Conservation (phyloP, 179 eudicot species). For the Vitellaria paradoxa region DNA sequence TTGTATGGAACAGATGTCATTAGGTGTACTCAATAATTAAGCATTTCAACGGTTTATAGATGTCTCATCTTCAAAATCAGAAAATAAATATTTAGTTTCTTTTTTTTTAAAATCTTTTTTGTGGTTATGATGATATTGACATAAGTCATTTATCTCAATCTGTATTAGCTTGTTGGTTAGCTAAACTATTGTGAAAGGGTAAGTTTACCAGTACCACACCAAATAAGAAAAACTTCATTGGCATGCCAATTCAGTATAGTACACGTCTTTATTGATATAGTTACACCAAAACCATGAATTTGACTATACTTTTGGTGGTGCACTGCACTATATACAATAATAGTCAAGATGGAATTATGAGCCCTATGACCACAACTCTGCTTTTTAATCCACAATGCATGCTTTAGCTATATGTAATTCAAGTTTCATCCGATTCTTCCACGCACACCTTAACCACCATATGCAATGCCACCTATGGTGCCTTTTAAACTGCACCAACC, state of each 20-base stretch:
- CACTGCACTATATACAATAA: neutral
- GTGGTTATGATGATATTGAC: too few species aligned
- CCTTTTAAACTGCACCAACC: neutral
- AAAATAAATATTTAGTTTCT: too few species aligned
- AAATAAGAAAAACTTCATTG: neutral
- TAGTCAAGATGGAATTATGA: neutral
- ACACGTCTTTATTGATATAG: neutral
- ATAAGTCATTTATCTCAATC: too few species aligned
- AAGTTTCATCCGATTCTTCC: neutral
- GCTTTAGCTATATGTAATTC: neutral
- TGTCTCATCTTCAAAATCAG: neutral
- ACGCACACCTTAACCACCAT: neutral
- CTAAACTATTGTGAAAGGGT: too few species aligned
- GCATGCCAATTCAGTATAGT: neutral
- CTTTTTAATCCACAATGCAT: neutral
- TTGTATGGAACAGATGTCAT: neutral
- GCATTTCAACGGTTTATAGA: neutral
- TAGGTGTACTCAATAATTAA: neutral
- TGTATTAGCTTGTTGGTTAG: too few species aligned
- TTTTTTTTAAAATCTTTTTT: too few species aligned
- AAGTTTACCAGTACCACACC: too few species aligned
- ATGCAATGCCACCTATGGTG: neutral
- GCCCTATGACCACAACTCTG: neutral
- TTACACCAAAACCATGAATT: neutral
- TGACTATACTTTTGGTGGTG: constrained; percentile 8